Conservation (phyloP, 371 early-diverging fungal genomes). For the Cokeromyces recurvatus region DNA sequence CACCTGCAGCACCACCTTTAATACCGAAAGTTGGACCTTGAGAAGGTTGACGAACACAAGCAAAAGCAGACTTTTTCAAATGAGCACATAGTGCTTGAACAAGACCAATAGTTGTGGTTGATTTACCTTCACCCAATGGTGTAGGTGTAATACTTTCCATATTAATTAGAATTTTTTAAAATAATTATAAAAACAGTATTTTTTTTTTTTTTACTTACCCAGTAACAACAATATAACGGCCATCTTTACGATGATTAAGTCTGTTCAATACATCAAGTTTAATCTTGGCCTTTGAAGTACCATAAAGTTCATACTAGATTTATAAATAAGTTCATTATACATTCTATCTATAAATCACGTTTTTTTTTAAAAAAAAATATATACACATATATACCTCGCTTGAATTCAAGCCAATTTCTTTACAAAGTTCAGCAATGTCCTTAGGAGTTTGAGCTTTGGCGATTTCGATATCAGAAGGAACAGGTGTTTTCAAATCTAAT, state of each 20-base stretch:
- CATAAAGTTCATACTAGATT: constrained; percentile 80
- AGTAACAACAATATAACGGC: constrained; percentile 91
- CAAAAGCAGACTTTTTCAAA: constrained; percentile 80
- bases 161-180: too few relatives aligned
- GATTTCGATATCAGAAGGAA: constrained; percentile 94
- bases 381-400: too few relatives aligned
- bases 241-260: constrained; percentile 71
- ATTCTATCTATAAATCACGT: neutral
- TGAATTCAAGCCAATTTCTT: constrained; percentile 71
- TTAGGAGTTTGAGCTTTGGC: constrained; percentile 86
- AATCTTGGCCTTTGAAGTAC: constrained; percentile 87
- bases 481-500: constrained; percentile 65
- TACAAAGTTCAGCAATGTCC: constrained; percentile 69
- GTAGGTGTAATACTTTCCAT: constrained; percentile 96
- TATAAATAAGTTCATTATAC: neutral
- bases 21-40: constrained; percentile 98
- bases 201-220: constrained; percentile 46
- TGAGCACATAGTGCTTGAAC: constrained; percentile 93
- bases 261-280: constrained; percentile 76
- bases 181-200: neutral
- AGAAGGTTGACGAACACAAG: constrained; percentile 95
- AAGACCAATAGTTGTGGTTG: constrained; percentile 92
- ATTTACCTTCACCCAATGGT: constrained; percentile 97
- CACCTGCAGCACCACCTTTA: constrained; percentile 98
- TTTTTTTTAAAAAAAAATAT: too few relatives aligned